phyloP scores from a whole-genome alignment of 2,329 filamentous ascomycete species.

The Chrysoporthe austroafricana region DNA sequence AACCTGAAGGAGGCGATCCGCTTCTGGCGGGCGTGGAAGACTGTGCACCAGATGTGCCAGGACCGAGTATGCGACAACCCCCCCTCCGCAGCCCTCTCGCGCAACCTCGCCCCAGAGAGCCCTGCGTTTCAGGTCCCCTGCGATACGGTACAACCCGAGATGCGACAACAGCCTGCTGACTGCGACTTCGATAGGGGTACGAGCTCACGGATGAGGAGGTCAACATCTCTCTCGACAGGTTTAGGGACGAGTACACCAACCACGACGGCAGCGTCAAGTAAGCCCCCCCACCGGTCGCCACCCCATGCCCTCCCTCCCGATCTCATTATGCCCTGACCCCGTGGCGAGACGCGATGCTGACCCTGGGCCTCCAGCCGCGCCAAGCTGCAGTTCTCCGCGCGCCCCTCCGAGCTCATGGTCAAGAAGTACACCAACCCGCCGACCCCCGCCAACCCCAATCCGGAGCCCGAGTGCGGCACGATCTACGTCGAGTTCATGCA shows the following conservation, averaged over 20 bases:
- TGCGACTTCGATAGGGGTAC: slow-evolving; percentile 71
- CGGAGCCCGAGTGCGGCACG: slow-evolving; percentile 75
- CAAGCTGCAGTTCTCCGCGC: slow-evolving; percentile 85
- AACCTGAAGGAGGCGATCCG: slow-evolving; percentile 62
- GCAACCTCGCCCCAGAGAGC: slow-evolving; percentile 17
- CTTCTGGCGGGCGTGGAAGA: slow-evolving; percentile 93
- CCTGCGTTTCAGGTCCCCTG: neutral
- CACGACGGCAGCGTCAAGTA: slow-evolving; percentile 78
- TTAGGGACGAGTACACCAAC: slow-evolving; percentile 72
- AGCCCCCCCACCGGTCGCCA: slow-evolving; percentile 35
- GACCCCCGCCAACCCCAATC: slow-evolving; percentile 70
- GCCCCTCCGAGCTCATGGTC: slow-evolving; percentile 82
- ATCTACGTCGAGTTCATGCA: slow-evolving; percentile 91
- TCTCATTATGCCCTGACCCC: no score
- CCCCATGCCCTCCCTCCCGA: slow-evolving; percentile 2
- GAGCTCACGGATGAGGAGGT: slow-evolving; percentile 89
- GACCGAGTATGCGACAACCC: slow-evolving; percentile 70
- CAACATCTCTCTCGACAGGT: slow-evolving; percentile 82
- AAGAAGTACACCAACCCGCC: slow-evolving; percentile 77
- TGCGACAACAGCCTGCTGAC: slow-evolving; percentile 20
- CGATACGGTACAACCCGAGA: neutral
- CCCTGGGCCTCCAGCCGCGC: slow-evolving; percentile 62
- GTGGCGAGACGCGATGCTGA: neutral
- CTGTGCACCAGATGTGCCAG: slow-evolving; percentile 90
- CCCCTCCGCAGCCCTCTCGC: slow-evolving; percentile 21